These are phyloP conservation scores for Saccharomyces uvarum DNA, from an alignment of 1,139 yeast species.

Conservation along the genomic window DNA sequence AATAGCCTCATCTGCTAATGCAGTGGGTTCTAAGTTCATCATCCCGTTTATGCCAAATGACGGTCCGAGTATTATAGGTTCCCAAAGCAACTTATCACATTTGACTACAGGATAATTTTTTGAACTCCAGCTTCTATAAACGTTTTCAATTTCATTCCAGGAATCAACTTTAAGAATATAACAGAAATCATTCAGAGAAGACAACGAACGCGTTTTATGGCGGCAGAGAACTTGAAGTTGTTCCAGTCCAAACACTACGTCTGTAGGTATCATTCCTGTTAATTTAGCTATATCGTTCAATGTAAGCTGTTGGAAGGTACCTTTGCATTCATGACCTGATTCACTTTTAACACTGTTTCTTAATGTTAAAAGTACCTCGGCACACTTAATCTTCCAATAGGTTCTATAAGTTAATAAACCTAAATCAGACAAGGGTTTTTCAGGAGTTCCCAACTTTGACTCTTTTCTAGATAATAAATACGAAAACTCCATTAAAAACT, in stretches of 20 bases:
- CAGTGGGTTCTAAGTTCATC: slow-evolving; percentile 27
- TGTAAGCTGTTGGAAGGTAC: slow-evolving; percentile 33
- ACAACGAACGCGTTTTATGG: slow-evolving; percentile 2
- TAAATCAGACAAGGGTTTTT: slow-evolving; percentile 81
- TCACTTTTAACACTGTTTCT: not conserved
- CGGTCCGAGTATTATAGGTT: slow-evolving; percentile 74
- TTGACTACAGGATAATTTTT: slow-evolving; percentile 50
- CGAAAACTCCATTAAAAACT: slow-evolving; percentile 79
- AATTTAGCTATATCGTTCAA: slow-evolving; percentile 53
- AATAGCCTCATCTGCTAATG: slow-evolving; percentile 11
- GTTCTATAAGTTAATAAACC: slow-evolving; percentile 81
- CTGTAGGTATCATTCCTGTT: slow-evolving; percentile 85
- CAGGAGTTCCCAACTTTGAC: slow-evolving; percentile 83
- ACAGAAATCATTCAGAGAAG: slow-evolving; percentile 29
- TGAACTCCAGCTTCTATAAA: slow-evolving; percentile 46
- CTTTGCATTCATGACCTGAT: not conserved
- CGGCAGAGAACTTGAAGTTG: slow-evolving; percentile 50
- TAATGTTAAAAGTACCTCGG: slow-evolving; percentile 33
- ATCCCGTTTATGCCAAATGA: slow-evolving; percentile 63
- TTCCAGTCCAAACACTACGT: slow-evolving; percentile 81
- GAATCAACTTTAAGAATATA: slow-evolving; percentile 54
- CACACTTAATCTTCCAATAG: slow-evolving; percentile 69
- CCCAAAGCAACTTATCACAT: slow-evolving; percentile 58
- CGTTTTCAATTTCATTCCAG: slow-evolving; percentile 36
- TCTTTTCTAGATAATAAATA: slow-evolving; percentile 71